phyloP scores from a whole-genome alignment of 2,329 filamentous ascomycete species.

The Ascochyta rabiei region DNA sequence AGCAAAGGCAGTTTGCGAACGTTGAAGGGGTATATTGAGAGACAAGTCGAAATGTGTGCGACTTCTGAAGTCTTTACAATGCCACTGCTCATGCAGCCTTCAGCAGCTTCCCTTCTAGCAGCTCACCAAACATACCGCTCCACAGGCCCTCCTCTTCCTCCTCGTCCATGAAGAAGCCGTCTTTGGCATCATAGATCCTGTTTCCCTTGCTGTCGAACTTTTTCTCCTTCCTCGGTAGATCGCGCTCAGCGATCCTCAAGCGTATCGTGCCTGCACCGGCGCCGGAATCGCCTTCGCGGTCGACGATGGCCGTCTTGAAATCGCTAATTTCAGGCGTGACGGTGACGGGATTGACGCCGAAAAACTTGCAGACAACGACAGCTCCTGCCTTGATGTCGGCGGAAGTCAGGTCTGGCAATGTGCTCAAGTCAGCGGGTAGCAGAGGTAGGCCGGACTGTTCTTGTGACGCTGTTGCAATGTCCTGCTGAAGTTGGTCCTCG shows the following conservation, averaged over 20 bases:
- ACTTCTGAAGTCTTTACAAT: not conserved
- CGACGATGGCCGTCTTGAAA: slow-evolving; percentile 66
- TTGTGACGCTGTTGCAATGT: slow-evolving; percentile 50
- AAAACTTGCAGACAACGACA: slow-evolving; percentile 71
- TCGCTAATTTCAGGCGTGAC: slow-evolving; percentile 67
- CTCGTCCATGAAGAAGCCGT: slow-evolving; percentile 42
- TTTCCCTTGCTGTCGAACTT: slow-evolving; percentile 72
- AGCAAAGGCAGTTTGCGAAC: not conserved
- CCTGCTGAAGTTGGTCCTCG: slow-evolving; percentile 47
- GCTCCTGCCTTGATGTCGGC: slow-evolving; percentile 63
- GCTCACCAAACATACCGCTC: slow-evolving; percentile 35
- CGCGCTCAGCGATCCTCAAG: slow-evolving; percentile 71
- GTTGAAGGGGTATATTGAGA: not conserved
- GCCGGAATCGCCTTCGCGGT: slow-evolving; percentile 55
- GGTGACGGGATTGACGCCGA: slow-evolving; percentile 64
- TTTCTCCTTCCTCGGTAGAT: slow-evolving; percentile 64
- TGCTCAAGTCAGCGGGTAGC: slow-evolving; percentile 63
- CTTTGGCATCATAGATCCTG: slow-evolving; percentile 72
- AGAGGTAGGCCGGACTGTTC: slow-evolving; percentile 65
- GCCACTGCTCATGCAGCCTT: slow-evolving; percentile 14
- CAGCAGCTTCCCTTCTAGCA: slow-evolving; percentile 39
- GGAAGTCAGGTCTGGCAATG: slow-evolving; percentile 58
- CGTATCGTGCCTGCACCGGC: slow-evolving; percentile 60
- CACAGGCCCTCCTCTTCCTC: slow-evolving; percentile 35
- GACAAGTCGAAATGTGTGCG: not conserved